Evolutionary conservation across 495 filamentous ascomycete genomes (phyloP).

Genomic region (Penicillium turbatum): DNA sequence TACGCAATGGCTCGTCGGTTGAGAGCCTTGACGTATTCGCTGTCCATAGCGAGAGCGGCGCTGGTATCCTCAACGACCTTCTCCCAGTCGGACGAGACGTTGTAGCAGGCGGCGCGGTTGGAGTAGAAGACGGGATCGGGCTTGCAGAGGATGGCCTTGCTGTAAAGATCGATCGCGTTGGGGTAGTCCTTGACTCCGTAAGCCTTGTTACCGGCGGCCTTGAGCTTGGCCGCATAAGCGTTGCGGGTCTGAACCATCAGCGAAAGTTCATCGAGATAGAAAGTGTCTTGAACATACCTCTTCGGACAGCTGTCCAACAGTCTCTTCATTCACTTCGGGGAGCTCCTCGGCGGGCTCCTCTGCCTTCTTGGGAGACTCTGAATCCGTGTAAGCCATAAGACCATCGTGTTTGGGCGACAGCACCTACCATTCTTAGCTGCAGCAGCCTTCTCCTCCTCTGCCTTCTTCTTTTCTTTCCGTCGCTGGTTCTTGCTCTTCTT

Average conservation of each 20-base stretch:
- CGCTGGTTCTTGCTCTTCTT: constrained; percentile 63
- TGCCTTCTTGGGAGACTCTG: constrained; percentile 47
- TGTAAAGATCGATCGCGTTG: constrained; percentile 87
- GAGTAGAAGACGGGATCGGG: constrained; percentile 98
- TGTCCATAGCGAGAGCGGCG: constrained; percentile 85
- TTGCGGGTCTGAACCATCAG: constrained; percentile 50
- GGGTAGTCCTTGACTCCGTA: constrained; percentile 90
- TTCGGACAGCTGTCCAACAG: constrained; percentile 62
- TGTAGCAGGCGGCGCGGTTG: constrained; percentile 96
- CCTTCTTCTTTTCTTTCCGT: constrained; percentile 59
- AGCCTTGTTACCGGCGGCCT: constrained; percentile 93
- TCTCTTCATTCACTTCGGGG: constrained; percentile 78
- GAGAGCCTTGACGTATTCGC: constrained; percentile 94
- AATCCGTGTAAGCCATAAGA: constrained; percentile 23
- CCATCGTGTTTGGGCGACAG: constrained; percentile 2
- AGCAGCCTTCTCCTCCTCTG: constrained; percentile 60
- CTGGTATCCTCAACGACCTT: constrained; percentile 97
- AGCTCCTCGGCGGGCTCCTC: constrained; percentile 72
- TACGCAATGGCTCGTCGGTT: constrained; percentile 95
- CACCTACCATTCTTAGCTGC: constrained; percentile 44
- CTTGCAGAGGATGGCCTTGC: constrained; percentile 93
- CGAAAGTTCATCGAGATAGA: neutral
- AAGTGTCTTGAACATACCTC: constrained; percentile 44
- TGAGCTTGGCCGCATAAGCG: constrained; percentile 82
- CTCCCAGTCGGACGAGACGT: constrained; percentile 84